Percentiles rank a stretch among this genome's conserved stretches.
Conservation (phyloP, 73 alveolate species). For the Stentor roeselii region DNA sequence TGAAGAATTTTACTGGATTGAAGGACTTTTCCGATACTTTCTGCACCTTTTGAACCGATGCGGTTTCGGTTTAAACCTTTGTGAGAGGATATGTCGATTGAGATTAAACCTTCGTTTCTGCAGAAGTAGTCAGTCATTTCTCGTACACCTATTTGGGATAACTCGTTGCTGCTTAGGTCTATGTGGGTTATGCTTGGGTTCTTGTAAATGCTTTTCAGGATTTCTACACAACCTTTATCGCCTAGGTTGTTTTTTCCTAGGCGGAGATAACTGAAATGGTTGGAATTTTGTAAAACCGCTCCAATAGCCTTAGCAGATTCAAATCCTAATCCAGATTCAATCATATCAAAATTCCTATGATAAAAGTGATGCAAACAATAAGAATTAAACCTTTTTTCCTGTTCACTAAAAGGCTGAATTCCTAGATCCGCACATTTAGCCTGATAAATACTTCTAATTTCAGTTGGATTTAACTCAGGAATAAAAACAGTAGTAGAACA, state of each 20-base stretch:
- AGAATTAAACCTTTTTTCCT: background rate
- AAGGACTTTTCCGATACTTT: background rate
- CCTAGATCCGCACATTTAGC: slow-evolving; percentile 9
- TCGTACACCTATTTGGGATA: background rate
- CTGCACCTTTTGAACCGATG: slow-evolving; percentile 1
- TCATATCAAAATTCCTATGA: background rate
- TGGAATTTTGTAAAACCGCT: background rate
- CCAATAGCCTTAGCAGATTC: slow-evolving; percentile 19
- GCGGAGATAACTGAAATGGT: background rate
- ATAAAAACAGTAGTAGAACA: background rate
- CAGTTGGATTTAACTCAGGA: background rate
- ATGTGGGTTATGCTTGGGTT: background rate
- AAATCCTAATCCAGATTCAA: slow-evolving; percentile 21
- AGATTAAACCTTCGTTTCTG: background rate
- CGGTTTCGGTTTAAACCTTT: slow-evolving; percentile 13
- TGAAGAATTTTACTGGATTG: background rate
- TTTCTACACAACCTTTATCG: background rate
- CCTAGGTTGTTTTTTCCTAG: slow-evolving; percentile 6
- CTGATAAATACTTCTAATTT: background rate
- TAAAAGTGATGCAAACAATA: background rate
- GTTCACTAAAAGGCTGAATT: background rate
- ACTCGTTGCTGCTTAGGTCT: slow-evolving; percentile 17
- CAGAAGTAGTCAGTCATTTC: background rate
- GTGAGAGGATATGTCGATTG: background rate
- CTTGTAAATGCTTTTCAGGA: background rate